Evolutionary conservation across 306 rosid species (phyloP).

Genomic region (Acacia acuminata): DNA sequence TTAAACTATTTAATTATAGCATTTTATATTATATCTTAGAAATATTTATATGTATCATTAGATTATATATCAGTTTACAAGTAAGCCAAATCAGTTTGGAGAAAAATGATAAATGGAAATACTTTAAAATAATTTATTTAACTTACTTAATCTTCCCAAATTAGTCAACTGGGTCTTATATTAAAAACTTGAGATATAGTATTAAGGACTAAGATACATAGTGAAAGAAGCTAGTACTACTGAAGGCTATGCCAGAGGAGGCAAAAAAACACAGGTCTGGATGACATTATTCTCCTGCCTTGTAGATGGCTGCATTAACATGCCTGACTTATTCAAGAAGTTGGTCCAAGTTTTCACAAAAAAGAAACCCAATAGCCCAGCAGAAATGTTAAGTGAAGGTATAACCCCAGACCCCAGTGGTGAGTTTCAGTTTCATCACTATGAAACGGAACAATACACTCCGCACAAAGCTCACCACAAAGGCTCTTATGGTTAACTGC

Average conservation of each 20-base stretch:
- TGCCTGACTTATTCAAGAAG: slow-evolving; percentile 41
- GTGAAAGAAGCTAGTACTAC: slow-evolving; percentile 36
- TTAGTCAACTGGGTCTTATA: no score
- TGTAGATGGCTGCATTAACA: slow-evolving; percentile 52
- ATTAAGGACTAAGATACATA: background rate
- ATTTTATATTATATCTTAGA: no score
- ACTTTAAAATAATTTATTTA: no score
- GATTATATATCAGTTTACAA: no score
- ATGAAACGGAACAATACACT: slow-evolving; percentile 53
- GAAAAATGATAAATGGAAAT: no score
- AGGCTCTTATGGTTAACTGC: slow-evolving; percentile 53
- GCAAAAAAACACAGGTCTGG: slow-evolving; percentile 64
- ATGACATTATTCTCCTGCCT: slow-evolving; percentile 64
- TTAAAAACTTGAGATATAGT: no score
- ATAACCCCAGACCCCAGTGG: slow-evolving; percentile 60
- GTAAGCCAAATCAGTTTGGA: no score
- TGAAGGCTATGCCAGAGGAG: slow-evolving; percentile 61
- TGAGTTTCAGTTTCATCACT: slow-evolving; percentile 63
- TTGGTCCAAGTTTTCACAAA: slow-evolving; percentile 54
- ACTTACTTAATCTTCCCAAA: no score
- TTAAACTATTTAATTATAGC: no score
- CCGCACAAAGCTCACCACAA: slow-evolving; percentile 47
- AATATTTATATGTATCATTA: no score
- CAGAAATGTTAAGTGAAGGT: slow-evolving; percentile 62
- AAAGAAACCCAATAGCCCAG: slow-evolving; percentile 56